phyloP scores from a whole-genome alignment of 176 grass and related monocot genomes.

The Metroxylon sagu region DNA sequence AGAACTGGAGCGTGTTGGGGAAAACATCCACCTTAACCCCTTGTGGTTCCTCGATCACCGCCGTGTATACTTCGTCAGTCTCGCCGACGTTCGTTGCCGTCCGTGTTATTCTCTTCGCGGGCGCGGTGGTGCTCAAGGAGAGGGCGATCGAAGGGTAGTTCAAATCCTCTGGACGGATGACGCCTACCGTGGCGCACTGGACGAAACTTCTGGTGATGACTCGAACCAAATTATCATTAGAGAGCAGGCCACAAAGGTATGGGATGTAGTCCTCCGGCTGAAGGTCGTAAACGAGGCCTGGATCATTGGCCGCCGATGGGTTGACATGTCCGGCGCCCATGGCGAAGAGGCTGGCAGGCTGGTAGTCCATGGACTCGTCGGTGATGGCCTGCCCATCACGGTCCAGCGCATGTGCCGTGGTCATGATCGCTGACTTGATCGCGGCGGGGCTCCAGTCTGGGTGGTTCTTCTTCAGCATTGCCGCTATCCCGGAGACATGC shows the following conservation, averaged over 20 bases:
- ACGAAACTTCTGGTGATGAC: neutral
- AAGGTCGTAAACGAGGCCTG: neutral
- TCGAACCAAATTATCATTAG: neutral
- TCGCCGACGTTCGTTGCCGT: slow-evolving; percentile 1
- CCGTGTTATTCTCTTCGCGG: neutral
- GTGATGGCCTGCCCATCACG: too few species aligned
- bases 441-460: neutral
- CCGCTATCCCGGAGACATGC: neutral
- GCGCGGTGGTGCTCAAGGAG: neutral
- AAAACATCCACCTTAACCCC: neutral
- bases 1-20: neutral
- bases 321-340: neutral
- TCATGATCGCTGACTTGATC: neutral
- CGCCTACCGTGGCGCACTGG: neutral
- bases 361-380: too few species aligned
- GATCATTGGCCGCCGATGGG: neutral
- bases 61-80: neutral
- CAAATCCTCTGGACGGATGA: neutral
- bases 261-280: neutral
- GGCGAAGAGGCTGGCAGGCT: too few species aligned
- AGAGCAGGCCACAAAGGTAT: neutral
- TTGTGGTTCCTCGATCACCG: neutral
- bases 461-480: neutral
- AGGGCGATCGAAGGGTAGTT: neutral
- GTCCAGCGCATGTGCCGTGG: neutral